phyloP scores from a whole-genome alignment of 2,329 filamentous ascomycete genomes.

The Madurella fahalii region DNA sequence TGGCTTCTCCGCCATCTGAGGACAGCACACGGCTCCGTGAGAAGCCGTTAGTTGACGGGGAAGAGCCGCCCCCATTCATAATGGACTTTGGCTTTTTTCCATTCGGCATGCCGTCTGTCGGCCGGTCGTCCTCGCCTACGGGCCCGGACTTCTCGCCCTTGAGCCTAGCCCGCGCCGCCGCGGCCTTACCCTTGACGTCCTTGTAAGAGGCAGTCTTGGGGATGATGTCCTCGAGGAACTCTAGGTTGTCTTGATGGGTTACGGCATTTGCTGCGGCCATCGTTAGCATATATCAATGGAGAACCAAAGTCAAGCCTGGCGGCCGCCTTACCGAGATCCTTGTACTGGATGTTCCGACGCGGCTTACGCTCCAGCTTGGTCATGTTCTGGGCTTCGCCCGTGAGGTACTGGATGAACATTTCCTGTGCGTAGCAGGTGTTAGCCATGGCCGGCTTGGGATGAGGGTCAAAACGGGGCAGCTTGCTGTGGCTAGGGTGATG shows the following conservation, averaged over 20 bases:
- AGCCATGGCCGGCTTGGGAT: not conserved
- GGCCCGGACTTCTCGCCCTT: conserved; percentile 41
- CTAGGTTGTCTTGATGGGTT: conserved; percentile 83
- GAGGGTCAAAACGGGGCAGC: conserved; percentile 23
- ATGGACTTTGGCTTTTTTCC: conserved; percentile 38
- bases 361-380: conserved; percentile 90
- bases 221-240: conserved; percentile 88
- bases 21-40: conserved; percentile 19
- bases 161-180: conserved; percentile 46
- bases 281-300: conserved; percentile 6
- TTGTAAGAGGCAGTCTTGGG: conserved; percentile 81
- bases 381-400: conserved; percentile 79
- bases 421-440: conserved; percentile 53
- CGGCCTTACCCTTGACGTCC: conserved; percentile 64
- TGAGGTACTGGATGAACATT: conserved; percentile 91
- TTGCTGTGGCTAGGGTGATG: conserved; percentile 82
- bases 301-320: not conserved
- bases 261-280: conserved; percentile 67
- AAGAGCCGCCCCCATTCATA: conserved; percentile 12
- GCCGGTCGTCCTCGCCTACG: conserved; percentile 21
- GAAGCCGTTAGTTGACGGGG: conserved; percentile 13
- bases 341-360: conserved; percentile 90
- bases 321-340: conserved; percentile 68
- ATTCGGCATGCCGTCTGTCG: conserved; percentile 24
- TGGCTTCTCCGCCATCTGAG: conserved; percentile 41